Evolutionary conservation across 129 eudicot genomes (phyloP).

Genomic region (carrot (Daucus carota)): DH1_v3.0 NC_030389.2:23189501-23190000

Average conservation of each 20-base stretch:
- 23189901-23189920: background rate
- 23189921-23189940: background rate
- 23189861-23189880: background rate
- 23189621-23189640: background rate
- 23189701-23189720: background rate
- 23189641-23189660: background rate
- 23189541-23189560: no score
- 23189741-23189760: conserved; percentile 5
- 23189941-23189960: background rate
- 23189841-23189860: background rate
- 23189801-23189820: conserved; percentile 30
- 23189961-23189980: conserved; percentile 27
- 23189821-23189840: conserved; percentile 40
- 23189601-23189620: no score
- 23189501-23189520: no score
- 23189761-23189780: conserved; percentile 70
- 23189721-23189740: background rate
- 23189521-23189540: no score
- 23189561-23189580: no score
- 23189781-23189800: conserved; percentile 74
- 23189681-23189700: background rate
- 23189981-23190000: conserved; percentile 29
- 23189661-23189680: background rate
- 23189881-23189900: background rate
- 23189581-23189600: no score